Evolutionary conservation across 2,329 filamentous ascomycete genomes (phyloP), one percentile per base, ranked within the genome.

Genomic region (Colletotrichum sp.): DNA sequence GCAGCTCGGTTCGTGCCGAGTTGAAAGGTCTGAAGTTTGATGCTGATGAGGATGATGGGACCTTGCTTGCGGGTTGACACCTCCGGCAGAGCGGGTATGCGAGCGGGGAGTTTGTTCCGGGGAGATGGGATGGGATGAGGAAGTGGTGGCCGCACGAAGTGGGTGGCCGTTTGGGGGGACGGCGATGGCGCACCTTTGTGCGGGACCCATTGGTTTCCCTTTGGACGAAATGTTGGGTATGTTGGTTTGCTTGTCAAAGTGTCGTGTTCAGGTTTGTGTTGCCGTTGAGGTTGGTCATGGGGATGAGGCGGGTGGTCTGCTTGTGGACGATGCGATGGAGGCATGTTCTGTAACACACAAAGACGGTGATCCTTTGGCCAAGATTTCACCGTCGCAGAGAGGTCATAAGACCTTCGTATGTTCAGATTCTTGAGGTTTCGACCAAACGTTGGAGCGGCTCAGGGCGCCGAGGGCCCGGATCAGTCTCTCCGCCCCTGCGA

Each of bases 361-460:
- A 48, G 9, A 7, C 18, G n/a, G 18, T 7, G 18, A n/a, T 48
- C 5, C 0, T 6, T 32, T 32, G 30, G 10, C 5, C 30, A 32
- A 32, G 10, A 0, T 32, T 5, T 5, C 4, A 32, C 5, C 1
- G 30, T 12, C 0, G 1, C 5, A 32, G 30, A 32, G 30, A 32
- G 30, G 30, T 6, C 30, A 32, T 6, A 13, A 32, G 30, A 32
- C 30, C 5, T 32, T 13, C 10, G 30, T 6, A 6, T 6, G 5
- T 32, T 32, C 30, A 32, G 10, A 32, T 13, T 32, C 30, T 32
- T 32, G 30, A 32, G 30, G 10, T 32, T 6, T 32, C 10, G 30
- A 13, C 30, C 30, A 12, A 32, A 32, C 4, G 30, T 32, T 32
- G 30, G 2, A 32, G 30, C 30, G 10, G 30, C 30, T 6, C 30